Conservation (phyloP, 805 yeast genomes). For the Priceomyces carsonii region DNA sequence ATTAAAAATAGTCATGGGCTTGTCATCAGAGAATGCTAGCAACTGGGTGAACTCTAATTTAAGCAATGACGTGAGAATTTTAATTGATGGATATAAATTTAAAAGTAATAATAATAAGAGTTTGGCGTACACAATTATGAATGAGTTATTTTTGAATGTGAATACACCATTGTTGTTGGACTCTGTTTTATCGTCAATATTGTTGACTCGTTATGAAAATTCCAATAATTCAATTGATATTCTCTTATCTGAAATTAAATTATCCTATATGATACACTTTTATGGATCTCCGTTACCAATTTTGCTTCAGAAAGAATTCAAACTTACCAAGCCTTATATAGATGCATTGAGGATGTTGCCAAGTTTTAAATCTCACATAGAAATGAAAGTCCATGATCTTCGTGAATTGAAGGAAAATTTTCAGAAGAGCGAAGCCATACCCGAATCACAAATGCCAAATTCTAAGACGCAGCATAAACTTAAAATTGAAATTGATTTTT, state of each 20-base stretch:
- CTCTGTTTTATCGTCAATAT: slow-evolving; percentile 23
- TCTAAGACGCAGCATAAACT: background rate
- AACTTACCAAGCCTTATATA: slow-evolving; percentile 14
- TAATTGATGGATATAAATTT: slow-evolving; percentile 32
- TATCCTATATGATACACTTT: slow-evolving; percentile 40
- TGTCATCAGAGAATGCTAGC: slow-evolving; percentile 35
- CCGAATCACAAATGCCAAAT: background rate
- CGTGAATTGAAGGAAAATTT: slow-evolving; percentile 5
- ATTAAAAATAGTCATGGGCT: slow-evolving; percentile 34
- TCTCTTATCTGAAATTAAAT: slow-evolving; percentile 36
- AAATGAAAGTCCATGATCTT: slow-evolving; percentile 15
- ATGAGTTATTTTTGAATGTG: slow-evolving; percentile 31
- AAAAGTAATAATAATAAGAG: slow-evolving; percentile 31
- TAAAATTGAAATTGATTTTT: background rate
- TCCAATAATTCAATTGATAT: slow-evolving; percentile 43
- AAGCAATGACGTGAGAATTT: slow-evolving; percentile 27
- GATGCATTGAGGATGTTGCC: slow-evolving; percentile 32
- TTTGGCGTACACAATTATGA: slow-evolving; percentile 33
- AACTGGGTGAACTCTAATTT: slow-evolving; percentile 38
- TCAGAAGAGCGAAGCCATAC: slow-evolving; percentile 1
- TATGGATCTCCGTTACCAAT: slow-evolving; percentile 38
- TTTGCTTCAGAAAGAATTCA: slow-evolving; percentile 15
- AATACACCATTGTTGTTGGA: slow-evolving; percentile 23
- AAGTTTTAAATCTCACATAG: slow-evolving; percentile 37
- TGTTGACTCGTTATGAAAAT: slow-evolving; percentile 35